These are phyloP conservation scores for Lactarius evosmus DNA, from an alignment of 768 basidiomycete genomes.

Conservation along the genomic window DNA sequence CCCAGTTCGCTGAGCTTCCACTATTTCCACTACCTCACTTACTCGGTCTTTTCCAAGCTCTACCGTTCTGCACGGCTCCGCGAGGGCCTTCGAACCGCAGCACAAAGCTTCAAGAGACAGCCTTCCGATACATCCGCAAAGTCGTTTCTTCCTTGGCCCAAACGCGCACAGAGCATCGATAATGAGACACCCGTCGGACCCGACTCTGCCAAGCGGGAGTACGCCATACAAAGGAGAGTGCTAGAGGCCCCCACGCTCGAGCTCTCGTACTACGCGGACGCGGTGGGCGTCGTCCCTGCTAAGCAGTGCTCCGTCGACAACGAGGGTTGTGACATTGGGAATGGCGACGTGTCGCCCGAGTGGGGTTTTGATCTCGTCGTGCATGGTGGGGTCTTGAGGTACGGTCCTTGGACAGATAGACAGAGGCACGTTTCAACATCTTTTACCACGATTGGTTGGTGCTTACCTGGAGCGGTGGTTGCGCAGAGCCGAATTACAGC, in stretches of 20 bases:
- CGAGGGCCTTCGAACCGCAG: constrained; percentile 6
- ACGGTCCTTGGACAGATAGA: constrained; percentile 96
- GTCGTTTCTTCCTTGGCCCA: constrained; percentile 28
- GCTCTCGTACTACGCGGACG: constrained; percentile 83
- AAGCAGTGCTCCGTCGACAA: constrained; percentile 31
- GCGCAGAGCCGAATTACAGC: constrained; percentile 59
- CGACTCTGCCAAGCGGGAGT: constrained; percentile 64
- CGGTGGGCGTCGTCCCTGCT: constrained; percentile 68
- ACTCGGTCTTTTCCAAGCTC: constrained; percentile 24
- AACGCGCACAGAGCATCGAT: constrained; percentile 40
- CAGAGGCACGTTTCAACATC: constrained; percentile 56
- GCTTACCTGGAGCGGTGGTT: constrained; percentile 37
- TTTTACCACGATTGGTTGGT: background rate
- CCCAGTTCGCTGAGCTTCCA: constrained; percentile 22
- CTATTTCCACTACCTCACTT: constrained; percentile 23
- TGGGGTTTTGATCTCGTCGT: constrained; percentile 90
- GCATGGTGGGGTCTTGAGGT: constrained; percentile 69
- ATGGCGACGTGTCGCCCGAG: constrained; percentile 84
- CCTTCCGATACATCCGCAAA: background rate
- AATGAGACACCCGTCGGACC: constrained; percentile 54
- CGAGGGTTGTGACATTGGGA: constrained; percentile 63
- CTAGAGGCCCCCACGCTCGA: constrained; percentile 76
- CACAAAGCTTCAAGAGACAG: constrained; percentile 5
- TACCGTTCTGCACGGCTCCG: constrained; percentile 23
- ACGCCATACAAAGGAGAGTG: constrained; percentile 83